Base-by-base conservation (phyloP, 208 protist species). In the Acanthamoeba royreba region DNA sequence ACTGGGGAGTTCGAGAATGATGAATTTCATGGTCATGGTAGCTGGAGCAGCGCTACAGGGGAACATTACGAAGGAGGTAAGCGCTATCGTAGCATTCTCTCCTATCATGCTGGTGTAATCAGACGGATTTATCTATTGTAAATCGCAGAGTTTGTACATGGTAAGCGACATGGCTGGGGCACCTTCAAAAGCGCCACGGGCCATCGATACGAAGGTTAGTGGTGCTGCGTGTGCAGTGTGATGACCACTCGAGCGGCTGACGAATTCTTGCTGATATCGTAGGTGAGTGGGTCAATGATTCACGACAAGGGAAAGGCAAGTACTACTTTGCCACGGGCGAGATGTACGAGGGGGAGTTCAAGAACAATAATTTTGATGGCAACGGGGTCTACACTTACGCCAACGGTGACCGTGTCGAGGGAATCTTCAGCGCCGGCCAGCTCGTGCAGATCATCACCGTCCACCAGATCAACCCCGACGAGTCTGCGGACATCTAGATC, bases 1-100 rank as follows among this genome's bases (percentile, higher is more conserved):
- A 92, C 86, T 28, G 86, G 86, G 58, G 86, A 92, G 55, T 92
- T 92, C 46, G 40, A 55, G 35, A 92, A 92, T 22, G 86, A 92
- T 72, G 86, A 92, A 52, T 92, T 92, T 72, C 86, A 92, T 35
- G 86, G 86, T 38, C 42, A 92, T 35, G 86, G 86, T 40, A 74
- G 55, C 55, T 92, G 86, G 86, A 92, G 86, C 58, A 74, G 86
- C 49, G 86, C 86, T 38, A 40, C 35, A 53, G 86, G 86, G 31
- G 86, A 92, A 11, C 35, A 46, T 46, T 92, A 92, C 46, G 45
- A 72, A 38, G 86, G 86, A 28, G 66, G 66, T 79, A 45, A 7
- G 38, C 31, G 15, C 49, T 55, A 19, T 55, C 9, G 19, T 25
- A 25, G 13, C 13, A 25, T 19, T 55, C 49, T 19, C 13, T 9